phyloP scores from a whole-genome alignment of 2,329 filamentous ascomycete genomes.

The Penicillium sp. region DNA sequence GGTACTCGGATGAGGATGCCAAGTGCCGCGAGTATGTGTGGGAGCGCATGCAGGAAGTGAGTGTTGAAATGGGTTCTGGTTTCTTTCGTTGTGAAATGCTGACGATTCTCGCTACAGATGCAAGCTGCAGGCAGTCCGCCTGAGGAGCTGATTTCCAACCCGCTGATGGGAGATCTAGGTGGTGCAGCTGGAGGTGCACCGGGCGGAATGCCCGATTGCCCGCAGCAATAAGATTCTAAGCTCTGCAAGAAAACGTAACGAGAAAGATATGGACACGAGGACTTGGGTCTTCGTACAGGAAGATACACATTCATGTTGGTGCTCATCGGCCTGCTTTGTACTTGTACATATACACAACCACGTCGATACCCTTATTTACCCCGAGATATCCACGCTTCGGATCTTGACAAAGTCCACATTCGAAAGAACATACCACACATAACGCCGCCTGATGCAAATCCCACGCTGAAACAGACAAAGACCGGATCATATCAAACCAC shows the following conservation, averaged over 20 bases:
- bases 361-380: slow-evolving; percentile 36
- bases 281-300: slow-evolving; percentile 10
- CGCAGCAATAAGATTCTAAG: slow-evolving; percentile 55
- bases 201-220: slow-evolving; percentile 62
- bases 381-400: slow-evolving; percentile 9
- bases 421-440: not conserved
- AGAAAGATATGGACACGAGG: not conserved
- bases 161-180: slow-evolving; percentile 71
- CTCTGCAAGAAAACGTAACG: not conserved
- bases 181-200: slow-evolving; percentile 65
- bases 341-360: slow-evolving; percentile 32
- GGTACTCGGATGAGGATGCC: slow-evolving; percentile 79
- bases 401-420: not conserved
- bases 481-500: not conserved
- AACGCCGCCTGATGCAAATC: slow-evolving; percentile 23
- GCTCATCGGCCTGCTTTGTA: slow-evolving; percentile 23
- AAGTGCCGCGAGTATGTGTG: slow-evolving; percentile 89
- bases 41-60: slow-evolving; percentile 95
- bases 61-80: slow-evolving; percentile 25
- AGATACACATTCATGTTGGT: slow-evolving; percentile 16
- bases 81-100: not conserved
- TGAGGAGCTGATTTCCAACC: slow-evolving; percentile 71
- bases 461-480: slow-evolving; percentile 1
- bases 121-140: slow-evolving; percentile 92
- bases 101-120: slow-evolving; percentile 66